Evolutionary conservation across 192 early-diverging fungal genomes (phyloP).

Genomic region (Linnemannia zychae): DNA sequence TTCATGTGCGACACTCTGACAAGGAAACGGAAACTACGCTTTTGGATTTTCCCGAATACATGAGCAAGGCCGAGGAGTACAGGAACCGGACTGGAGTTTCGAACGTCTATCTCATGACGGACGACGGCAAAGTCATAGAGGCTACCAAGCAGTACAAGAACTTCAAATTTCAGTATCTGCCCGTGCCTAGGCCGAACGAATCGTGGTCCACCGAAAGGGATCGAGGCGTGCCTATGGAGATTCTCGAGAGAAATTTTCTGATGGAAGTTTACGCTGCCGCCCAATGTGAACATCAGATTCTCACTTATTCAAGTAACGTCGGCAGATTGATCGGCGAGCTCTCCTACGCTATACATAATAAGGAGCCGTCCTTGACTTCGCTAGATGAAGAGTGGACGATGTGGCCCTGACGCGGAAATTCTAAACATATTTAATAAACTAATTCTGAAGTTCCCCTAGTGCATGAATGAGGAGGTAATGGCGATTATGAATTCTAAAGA

Average conservation of each 20-base stretch:
- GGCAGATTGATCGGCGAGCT: slow-evolving; percentile 28
- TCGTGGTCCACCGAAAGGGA: slow-evolving; percentile 14
- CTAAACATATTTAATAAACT: background rate
- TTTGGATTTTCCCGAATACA: slow-evolving; percentile 19
- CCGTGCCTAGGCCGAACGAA: slow-evolving; percentile 30
- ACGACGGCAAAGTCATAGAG: slow-evolving; percentile 22
- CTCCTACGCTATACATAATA: slow-evolving; percentile 9
- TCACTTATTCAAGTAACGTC: slow-evolving; percentile 39
- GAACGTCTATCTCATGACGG: slow-evolving; percentile 31
- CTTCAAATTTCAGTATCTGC: slow-evolving; percentile 16
- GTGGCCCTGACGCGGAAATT: background rate
- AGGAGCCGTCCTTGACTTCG: slow-evolving; percentile 22
- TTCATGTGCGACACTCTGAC: slow-evolving; percentile 41
- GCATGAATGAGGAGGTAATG: too few relatives aligned
- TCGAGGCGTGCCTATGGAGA: slow-evolving; percentile 9
- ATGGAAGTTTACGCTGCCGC: slow-evolving; percentile 21
- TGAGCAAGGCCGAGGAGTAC: slow-evolving; percentile 2
- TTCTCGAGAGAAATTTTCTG: slow-evolving; percentile 21
- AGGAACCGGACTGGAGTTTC: slow-evolving; percentile 12
- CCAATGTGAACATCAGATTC: slow-evolving; percentile 27
- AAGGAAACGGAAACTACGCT: slow-evolving; percentile 1
- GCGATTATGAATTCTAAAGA: too few relatives aligned
- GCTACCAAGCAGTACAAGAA: slow-evolving; percentile 17
- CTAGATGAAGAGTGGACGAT: slow-evolving; percentile 25
- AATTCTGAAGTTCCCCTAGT: too few relatives aligned